phyloP scores from a whole-genome alignment of 2,329 filamentous ascomycete species.

The Eutypa lata region DNA sequence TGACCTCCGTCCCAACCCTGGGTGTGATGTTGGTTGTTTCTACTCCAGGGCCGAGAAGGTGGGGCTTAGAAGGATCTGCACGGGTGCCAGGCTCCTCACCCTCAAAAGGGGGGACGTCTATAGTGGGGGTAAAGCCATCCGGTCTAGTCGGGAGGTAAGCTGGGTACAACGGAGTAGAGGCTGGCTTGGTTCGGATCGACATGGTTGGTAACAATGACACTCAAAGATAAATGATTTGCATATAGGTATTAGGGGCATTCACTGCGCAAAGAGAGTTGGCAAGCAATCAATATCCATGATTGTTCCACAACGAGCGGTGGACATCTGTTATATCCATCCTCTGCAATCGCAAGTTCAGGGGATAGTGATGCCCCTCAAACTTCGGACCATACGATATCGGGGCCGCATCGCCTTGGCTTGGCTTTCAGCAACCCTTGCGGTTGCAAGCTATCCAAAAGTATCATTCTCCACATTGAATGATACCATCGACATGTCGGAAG shows the following conservation, averaged over 20 bases:
- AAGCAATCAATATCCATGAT: too few relatives aligned
- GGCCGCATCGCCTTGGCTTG: background rate
- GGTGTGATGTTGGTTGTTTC: slow-evolving; percentile 23
- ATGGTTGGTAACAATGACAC: background rate
- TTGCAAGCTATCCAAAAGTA: background rate
- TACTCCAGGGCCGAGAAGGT: slow-evolving; percentile 15
- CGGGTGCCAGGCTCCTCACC: slow-evolving; percentile 27
- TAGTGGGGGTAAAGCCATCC: slow-evolving; percentile 24
- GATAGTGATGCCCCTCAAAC: background rate
- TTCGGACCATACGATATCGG: background rate
- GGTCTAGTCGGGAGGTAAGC: slow-evolving; percentile 30
- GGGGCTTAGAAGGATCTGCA: slow-evolving; percentile 24
- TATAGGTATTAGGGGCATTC: too few relatives aligned
- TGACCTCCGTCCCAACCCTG: slow-evolving; percentile 25
- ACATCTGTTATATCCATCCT: background rate
- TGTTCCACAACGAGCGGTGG: background rate
- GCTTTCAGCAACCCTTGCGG: background rate
- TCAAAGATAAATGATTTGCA: too few relatives aligned
- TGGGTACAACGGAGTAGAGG: slow-evolving; percentile 25
- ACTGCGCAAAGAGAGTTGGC: too few relatives aligned
- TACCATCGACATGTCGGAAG: background rate
- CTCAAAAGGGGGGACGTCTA: slow-evolving; percentile 24
- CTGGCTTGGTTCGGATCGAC: background rate
- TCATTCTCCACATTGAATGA: background rate
- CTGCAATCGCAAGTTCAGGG: background rate